Conservation (phyloP, 148 eudicot species). For the Spergularia bocconei region DNA sequence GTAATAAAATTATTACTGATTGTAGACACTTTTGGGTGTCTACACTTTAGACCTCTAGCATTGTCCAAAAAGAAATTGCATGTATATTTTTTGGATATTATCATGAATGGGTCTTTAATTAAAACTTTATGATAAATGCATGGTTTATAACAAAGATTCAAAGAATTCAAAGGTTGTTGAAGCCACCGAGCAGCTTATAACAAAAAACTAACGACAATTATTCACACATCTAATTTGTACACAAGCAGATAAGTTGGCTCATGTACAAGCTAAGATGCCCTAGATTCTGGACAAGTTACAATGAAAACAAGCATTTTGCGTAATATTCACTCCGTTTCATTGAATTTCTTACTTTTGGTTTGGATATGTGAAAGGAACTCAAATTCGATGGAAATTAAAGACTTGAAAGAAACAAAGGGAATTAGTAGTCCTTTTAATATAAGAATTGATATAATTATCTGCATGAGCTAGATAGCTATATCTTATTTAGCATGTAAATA, state of each 20-base stretch:
- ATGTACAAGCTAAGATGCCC: conserved; percentile 14
- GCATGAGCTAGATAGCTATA: too few relatives aligned
- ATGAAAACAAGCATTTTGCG: conserved; percentile 10
- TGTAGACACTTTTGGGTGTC: too few relatives aligned
- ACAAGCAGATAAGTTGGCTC: conserved; percentile 10
- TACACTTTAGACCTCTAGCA: too few relatives aligned
- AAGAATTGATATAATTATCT: too few relatives aligned
- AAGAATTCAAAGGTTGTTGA: conserved; percentile 27
- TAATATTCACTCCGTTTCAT: background rate
- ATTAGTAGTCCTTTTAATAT: too few relatives aligned
- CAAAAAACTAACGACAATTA: conserved; percentile 25
- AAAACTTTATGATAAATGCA: background rate
- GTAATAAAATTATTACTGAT: too few relatives aligned
- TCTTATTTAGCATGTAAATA: too few relatives aligned
- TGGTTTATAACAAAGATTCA: background rate
- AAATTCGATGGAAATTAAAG: too few relatives aligned
- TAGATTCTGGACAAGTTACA: conserved; percentile 24
- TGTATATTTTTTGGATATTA: background rate
- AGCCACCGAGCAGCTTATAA: conserved; percentile 29
- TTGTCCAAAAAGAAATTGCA: background rate
- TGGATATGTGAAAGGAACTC: background rate
- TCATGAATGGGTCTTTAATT: background rate
- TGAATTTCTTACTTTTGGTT: background rate
- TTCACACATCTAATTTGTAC: conserved; percentile 28
- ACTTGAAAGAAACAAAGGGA: too few relatives aligned